Conservation (phyloP, 2,329 filamentous ascomycete species). For the Venturia oleaginea region DNA sequence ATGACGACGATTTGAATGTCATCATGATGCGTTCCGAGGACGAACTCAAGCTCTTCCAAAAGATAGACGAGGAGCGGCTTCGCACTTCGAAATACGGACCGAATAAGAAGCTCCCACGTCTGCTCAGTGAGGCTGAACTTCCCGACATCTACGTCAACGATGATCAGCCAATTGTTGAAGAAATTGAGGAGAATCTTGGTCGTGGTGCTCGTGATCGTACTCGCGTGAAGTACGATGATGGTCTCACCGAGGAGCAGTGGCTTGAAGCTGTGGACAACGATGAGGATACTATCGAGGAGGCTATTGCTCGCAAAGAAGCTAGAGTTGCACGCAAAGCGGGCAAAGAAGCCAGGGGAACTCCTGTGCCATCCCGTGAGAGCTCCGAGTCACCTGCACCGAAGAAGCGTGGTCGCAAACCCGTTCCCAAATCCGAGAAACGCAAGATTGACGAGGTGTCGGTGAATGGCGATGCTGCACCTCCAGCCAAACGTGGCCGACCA, state of each 20-base stretch:
- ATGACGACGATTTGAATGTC: slow-evolving; percentile 93
- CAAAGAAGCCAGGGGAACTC: slow-evolving; percentile 58
- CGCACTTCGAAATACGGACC: slow-evolving; percentile 64
- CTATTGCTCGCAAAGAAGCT: slow-evolving; percentile 80
- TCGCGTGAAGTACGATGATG: slow-evolving; percentile 91
- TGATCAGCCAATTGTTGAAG: slow-evolving; percentile 69
- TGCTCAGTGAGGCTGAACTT: slow-evolving; percentile 79
- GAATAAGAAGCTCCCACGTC: slow-evolving; percentile 60
- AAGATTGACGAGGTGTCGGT: slow-evolving; percentile 64
- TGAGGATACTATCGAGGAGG: slow-evolving; percentile 87
- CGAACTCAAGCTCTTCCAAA: slow-evolving; percentile 69
- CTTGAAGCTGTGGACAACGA: slow-evolving; percentile 95
- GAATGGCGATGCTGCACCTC: slow-evolving; percentile 59
- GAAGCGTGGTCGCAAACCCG: slow-evolving; percentile 72
- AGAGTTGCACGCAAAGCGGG: slow-evolving; percentile 69
- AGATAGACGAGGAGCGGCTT: slow-evolving; percentile 68
- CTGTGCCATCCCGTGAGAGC: slow-evolving; percentile 68
- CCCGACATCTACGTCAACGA: slow-evolving; percentile 92
- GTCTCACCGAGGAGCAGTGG: slow-evolving; percentile 98
- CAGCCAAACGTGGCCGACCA: slow-evolving; percentile 66
- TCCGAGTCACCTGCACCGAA: slow-evolving; percentile 72
- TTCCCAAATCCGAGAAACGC: slow-evolving; percentile 69
- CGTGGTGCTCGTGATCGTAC: slow-evolving; percentile 93
- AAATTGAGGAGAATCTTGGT: slow-evolving; percentile 67
- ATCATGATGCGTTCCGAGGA: slow-evolving; percentile 83